Conservation (phyloP, 352 stramenopile species). For the Globisporangium heterothallicum region DNA sequence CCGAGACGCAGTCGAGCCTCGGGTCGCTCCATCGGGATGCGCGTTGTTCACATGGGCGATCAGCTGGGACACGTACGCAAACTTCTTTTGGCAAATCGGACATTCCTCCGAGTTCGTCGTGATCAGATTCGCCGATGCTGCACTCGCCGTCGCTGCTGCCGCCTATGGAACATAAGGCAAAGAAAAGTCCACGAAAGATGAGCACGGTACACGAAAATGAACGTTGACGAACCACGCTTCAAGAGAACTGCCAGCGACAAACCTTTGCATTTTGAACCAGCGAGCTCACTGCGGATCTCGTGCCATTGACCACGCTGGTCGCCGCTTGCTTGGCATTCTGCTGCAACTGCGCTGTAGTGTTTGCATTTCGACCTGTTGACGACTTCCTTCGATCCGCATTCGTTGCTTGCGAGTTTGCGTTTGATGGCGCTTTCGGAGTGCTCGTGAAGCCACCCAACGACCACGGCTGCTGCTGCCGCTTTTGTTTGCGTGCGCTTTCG, state of each 20-base stretch:
- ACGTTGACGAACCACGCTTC: no score
- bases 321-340: constrained; percentile 29
- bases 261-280: constrained; percentile 48
- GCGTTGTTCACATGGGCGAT: constrained; percentile 70
- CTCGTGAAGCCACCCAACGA: constrained; percentile 13
- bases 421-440: neutral
- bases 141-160: constrained; percentile 10
- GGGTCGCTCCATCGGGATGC: constrained; percentile 38
- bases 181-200: no score
- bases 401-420: constrained; percentile 3
- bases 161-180: constrained; percentile 9
- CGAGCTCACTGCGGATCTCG: constrained; percentile 35
- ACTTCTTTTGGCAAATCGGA: constrained; percentile 70
- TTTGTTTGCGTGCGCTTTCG: constrained; percentile 22
- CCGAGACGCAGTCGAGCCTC: neutral
- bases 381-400: constrained; percentile 12
- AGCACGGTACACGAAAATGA: neutral
- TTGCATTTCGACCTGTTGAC: constrained; percentile 7
- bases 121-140: constrained; percentile 15
- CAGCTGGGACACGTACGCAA: constrained; percentile 63
- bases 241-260: neutral
- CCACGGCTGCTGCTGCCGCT: constrained; percentile 42
- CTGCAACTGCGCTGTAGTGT: constrained; percentile 11
- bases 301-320: constrained; percentile 26
- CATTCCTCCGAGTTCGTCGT: constrained; percentile 50